phyloP scores from a whole-genome alignment of 2,329 filamentous ascomycete genomes.

The Aspergillus flavus region DNA sequence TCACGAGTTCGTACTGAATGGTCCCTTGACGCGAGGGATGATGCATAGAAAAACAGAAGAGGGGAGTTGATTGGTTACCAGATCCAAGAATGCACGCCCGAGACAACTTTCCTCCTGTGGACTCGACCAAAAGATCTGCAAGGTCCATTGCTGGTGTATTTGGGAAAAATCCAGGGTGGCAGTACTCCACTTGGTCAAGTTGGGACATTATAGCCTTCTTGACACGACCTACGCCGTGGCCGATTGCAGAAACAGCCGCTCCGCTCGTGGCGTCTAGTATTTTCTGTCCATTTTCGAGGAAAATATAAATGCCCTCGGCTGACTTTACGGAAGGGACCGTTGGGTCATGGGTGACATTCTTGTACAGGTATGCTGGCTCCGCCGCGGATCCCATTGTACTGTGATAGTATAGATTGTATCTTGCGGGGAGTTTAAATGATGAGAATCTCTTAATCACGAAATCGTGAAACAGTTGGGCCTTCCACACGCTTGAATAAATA shows the following conservation, averaged over 20 bases:
- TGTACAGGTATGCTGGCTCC: conserved; percentile 10
- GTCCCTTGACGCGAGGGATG: background rate
- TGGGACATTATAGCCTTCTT: conserved; percentile 62
- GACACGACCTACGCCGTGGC: conserved; percentile 65
- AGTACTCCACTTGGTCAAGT: conserved; percentile 59
- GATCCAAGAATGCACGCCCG: conserved; percentile 59
- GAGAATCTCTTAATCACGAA: background rate
- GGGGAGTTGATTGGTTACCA: conserved; percentile 40
- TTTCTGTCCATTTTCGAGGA: conserved; percentile 52
- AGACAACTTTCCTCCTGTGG: conserved; percentile 54
- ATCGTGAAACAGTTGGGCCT: background rate
- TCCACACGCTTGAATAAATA: background rate
- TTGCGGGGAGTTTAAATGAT: background rate
- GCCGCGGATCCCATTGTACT: conserved; percentile 4
- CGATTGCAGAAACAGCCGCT: conserved; percentile 71
- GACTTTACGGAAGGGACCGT: background rate
- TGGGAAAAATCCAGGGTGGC: conserved; percentile 59
- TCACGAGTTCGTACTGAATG: background rate
- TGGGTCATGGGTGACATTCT: conserved; percentile 1
- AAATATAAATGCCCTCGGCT: conserved; percentile 47
- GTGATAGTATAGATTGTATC: background rate
- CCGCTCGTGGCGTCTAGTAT: conserved; percentile 73
- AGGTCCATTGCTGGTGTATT: conserved; percentile 55
- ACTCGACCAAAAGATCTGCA: conserved; percentile 50
- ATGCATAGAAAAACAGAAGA: background rate